These are phyloP conservation scores for Pyropia haitanensis DNA, from an alignment of 23 red algal genomes.

Conservation along the genomic window DNA sequence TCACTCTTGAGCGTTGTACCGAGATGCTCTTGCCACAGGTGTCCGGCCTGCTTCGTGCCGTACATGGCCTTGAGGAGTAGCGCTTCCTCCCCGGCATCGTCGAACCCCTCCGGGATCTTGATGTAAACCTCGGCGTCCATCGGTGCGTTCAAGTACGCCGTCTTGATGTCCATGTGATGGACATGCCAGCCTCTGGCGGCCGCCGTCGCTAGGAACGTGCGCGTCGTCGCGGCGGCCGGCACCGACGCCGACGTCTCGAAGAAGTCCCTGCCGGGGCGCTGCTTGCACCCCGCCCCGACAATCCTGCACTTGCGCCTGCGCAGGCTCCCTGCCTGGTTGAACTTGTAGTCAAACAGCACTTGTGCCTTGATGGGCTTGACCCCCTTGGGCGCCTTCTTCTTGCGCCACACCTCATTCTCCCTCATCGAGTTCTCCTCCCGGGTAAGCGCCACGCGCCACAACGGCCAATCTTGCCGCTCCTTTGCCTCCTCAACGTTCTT, in stretches of 20 bases:
- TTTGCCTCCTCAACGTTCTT: too few relatives aligned
- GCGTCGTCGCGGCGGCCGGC: neutral
- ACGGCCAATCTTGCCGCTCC: neutral
- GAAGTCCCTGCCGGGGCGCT: constrained; percentile 14
- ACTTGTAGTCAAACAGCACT: constrained; percentile 15
- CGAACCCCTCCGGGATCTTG: neutral
- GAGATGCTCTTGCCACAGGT: too few relatives aligned
- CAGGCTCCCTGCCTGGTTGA: neutral
- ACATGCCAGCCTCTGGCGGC: neutral
- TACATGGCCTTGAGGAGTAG: too few relatives aligned
- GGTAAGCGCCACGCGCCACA: constrained; percentile 3
- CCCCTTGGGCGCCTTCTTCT: neutral
- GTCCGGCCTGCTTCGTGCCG: too few relatives aligned
- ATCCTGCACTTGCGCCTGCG: constrained; percentile 7
- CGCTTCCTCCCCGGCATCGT: neutral
- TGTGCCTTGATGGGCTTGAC: constrained; percentile 1
- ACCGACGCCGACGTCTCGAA: constrained; percentile 12
- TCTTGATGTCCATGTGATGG: constrained; percentile 11
- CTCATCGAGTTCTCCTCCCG: constrained; percentile 4
- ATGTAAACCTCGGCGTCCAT: constrained; percentile 14
- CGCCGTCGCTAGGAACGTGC: constrained; percentile 1
- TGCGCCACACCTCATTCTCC: neutral
- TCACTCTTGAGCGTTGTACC: too few relatives aligned
- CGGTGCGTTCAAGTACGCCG: constrained; percentile 13
- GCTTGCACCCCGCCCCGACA: constrained; percentile 10